A percentile compares a stretch with the other conserved stretches of the same genome.
Conservation (phyloP, 2,329 filamentous ascomycete species). For the Metarhizium brunneum region DNA sequence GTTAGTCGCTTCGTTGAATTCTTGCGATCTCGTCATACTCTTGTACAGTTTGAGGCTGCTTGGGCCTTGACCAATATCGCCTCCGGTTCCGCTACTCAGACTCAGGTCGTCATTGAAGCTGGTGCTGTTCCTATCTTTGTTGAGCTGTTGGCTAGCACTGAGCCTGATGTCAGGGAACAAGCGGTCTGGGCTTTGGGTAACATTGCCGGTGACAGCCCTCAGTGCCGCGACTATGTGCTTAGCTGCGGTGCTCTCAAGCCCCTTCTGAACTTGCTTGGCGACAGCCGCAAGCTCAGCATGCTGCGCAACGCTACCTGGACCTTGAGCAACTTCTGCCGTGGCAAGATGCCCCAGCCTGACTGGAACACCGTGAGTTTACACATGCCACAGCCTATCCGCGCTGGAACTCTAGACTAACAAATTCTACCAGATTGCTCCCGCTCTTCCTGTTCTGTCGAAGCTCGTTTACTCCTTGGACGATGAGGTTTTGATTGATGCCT, state of each 20-base stretch:
- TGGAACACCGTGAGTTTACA: constrained; percentile 72
- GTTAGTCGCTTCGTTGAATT: constrained; percentile 98
- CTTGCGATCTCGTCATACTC: constrained; percentile 90
- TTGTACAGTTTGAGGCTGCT: constrained; percentile 97
- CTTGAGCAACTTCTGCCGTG: constrained; percentile 98
- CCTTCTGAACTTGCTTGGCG: constrained; percentile 78
- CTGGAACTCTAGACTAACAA: constrained; percentile 7
- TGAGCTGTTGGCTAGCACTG: constrained; percentile 87
- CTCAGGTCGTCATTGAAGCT: constrained; percentile 96
- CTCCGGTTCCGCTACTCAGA: constrained; percentile 92
- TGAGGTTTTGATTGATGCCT: constrained; percentile 95
- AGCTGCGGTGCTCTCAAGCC: constrained; percentile 85
- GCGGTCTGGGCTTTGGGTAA: constrained; percentile 98
- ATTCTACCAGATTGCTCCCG: constrained; percentile 69
- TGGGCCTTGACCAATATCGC: constrained; percentile 99
- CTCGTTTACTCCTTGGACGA: constrained; percentile 97
- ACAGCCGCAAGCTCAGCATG: constrained; percentile 99
- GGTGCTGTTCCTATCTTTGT: constrained; percentile 98
- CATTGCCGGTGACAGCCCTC: constrained; percentile 96
- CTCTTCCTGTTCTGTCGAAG: constrained; percentile 90
- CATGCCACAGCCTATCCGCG: background rate
- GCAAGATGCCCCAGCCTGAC: constrained; percentile 97
- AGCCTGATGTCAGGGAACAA: constrained; percentile 96
- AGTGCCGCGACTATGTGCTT: constrained; percentile 94
- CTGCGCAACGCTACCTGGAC: constrained; percentile 98